These are phyloP conservation scores for Bipolaris oryzae DNA, from an alignment of 2,329 filamentous ascomycete species.

Conservation along the genomic window DNA sequence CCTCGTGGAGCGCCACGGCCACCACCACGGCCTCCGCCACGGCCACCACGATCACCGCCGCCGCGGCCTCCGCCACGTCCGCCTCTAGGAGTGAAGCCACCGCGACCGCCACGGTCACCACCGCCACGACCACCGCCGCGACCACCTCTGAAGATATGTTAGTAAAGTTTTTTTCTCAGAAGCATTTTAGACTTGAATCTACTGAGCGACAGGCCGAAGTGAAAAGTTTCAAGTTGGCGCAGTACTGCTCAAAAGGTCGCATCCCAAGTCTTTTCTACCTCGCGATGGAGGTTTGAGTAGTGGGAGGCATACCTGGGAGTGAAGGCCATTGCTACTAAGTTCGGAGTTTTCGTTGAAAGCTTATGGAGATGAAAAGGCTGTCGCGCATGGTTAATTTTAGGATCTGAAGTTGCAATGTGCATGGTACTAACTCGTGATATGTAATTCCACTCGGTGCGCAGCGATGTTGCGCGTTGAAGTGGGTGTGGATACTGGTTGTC, in stretches of 20 bases:
- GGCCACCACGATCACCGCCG: constrained; percentile 23
- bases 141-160: constrained; percentile 17
- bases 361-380: constrained; percentile 21
- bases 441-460: constrained; percentile 12
- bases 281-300: constrained; percentile 3
- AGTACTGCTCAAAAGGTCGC: background rate
- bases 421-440: background rate
- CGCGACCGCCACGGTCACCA: constrained; percentile 17
- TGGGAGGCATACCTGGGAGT: constrained; percentile 36
- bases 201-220: background rate
- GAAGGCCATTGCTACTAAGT: constrained; percentile 34
- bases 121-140: constrained; percentile 14
- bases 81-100: constrained; percentile 37
- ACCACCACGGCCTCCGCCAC: constrained; percentile 43
- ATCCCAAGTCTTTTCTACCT: background rate
- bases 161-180: constrained; percentile 9
- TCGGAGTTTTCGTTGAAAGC: constrained; percentile 6
- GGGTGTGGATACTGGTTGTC: constrained; percentile 17
- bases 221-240: background rate
- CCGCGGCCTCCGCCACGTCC: constrained; percentile 45
- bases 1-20: constrained; percentile 45
- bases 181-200: background rate
- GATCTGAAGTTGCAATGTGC: background rate
- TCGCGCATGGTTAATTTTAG: constrained; percentile 11
- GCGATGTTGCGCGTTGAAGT: constrained; percentile 22